These are phyloP conservation scores for Typha latifolia DNA, from an alignment of 176 grass and related monocot genomes.

Conservation along the genomic window DNA sequence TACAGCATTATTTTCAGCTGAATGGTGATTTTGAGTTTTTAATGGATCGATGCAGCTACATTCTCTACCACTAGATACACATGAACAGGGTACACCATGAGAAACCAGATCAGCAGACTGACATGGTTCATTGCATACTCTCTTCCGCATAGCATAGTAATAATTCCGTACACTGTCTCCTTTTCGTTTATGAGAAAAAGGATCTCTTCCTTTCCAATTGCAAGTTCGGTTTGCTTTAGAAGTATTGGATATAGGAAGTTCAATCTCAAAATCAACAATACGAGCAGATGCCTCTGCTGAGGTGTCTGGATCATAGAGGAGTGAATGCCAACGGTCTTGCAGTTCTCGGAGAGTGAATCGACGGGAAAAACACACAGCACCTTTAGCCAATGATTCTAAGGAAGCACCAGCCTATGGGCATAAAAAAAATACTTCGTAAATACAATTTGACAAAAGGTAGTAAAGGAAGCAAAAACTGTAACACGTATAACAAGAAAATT, in stretches of 20 bases:
- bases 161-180: slow-evolving; percentile 40
- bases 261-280: slow-evolving; percentile 28
- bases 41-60: slow-evolving; percentile 28
- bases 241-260: slow-evolving; percentile 43
- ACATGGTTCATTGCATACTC: slow-evolving; percentile 36
- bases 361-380: slow-evolving; percentile 38
- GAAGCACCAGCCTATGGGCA: slow-evolving; percentile 40
- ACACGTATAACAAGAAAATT: background rate
- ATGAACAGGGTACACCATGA: slow-evolving; percentile 34
- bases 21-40: slow-evolving; percentile 24
- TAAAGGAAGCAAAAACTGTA: background rate
- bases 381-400: slow-evolving; percentile 49
- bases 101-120: slow-evolving; percentile 35
- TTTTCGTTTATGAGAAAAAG: slow-evolving; percentile 52
- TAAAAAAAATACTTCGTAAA: slow-evolving; percentile 3
- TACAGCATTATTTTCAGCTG: slow-evolving; percentile 33
- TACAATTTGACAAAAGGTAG: background rate
- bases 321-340: slow-evolving; percentile 36
- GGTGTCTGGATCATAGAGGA: slow-evolving; percentile 25
- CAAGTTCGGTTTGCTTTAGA: slow-evolving; percentile 43
- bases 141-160: slow-evolving; percentile 56
- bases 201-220: slow-evolving; percentile 50
- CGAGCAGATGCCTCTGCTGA: slow-evolving; percentile 27
- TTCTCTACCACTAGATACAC: slow-evolving; percentile 15
- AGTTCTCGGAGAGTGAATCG: slow-evolving; percentile 38